These are phyloP conservation scores for Fusarium sarcochroum DNA, from an alignment of 2,329 filamentous ascomycete species.

Conservation along the genomic window DNA sequence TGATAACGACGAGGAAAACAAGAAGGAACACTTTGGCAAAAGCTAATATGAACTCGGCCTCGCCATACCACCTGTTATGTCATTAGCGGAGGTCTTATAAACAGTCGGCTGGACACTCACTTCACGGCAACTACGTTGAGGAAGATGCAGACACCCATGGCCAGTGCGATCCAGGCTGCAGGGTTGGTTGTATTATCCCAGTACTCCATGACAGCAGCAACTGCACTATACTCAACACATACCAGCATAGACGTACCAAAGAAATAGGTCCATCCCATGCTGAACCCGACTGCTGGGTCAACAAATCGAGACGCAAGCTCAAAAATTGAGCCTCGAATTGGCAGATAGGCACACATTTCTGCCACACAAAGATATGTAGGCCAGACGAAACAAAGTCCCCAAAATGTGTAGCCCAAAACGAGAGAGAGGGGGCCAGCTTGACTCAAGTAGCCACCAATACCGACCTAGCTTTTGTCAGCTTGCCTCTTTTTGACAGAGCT, in stretches of 20 bases:
- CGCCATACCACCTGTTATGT: slow-evolving; percentile 54
- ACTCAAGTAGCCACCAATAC: slow-evolving; percentile 59
- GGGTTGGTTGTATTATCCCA: slow-evolving; percentile 59
- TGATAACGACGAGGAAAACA: slow-evolving; percentile 70
- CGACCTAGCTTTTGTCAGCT: slow-evolving; percentile 42
- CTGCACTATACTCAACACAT: slow-evolving; percentile 60
- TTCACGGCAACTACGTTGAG: slow-evolving; percentile 63
- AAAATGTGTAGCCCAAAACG: slow-evolving; percentile 59
- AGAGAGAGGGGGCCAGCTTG: slow-evolving; percentile 60
- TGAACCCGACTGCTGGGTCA: slow-evolving; percentile 66
- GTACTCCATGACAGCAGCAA: slow-evolving; percentile 60
- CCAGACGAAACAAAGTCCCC: slow-evolving; percentile 60
- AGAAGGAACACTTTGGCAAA: slow-evolving; percentile 63
- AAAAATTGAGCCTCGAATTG: slow-evolving; percentile 67
- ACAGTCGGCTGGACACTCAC: slow-evolving; percentile 31
- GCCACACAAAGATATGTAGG: slow-evolving; percentile 62
- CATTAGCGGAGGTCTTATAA: background rate
- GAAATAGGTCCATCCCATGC: slow-evolving; percentile 65
- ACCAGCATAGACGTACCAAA: slow-evolving; percentile 62
- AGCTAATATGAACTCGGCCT: slow-evolving; percentile 68
- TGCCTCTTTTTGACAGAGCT: background rate
- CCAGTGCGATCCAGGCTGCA: slow-evolving; percentile 63
- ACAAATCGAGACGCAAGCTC: slow-evolving; percentile 68
- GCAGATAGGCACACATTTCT: slow-evolving; percentile 70
- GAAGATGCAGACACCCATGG: slow-evolving; percentile 60